These are phyloP conservation scores for Cruciata laevipes DNA, from an alignment of 257 asterid species.

Conservation along the genomic window DNA sequence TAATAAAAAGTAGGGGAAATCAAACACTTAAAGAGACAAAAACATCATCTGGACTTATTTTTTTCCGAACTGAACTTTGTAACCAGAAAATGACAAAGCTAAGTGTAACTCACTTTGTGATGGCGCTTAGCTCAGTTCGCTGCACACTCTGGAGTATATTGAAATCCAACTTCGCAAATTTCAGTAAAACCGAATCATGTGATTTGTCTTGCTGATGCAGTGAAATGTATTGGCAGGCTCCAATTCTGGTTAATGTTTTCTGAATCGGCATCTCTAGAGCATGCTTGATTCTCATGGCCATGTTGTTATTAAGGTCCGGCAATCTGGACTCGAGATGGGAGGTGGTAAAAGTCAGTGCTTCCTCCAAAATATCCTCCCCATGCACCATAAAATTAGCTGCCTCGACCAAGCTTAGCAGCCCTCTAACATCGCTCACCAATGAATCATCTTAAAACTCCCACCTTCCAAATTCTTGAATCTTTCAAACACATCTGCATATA, in stretches of 20 bases:
- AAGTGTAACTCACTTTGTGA: slow-evolving; percentile 23
- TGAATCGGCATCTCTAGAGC: slow-evolving; percentile 26
- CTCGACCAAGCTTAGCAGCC: slow-evolving; percentile 27
- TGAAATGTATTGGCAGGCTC: slow-evolving; percentile 17
- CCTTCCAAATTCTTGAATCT: slow-evolving; percentile 19
- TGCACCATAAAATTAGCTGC: slow-evolving; percentile 22
- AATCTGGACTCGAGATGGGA: slow-evolving; percentile 13
- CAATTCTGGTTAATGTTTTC: slow-evolving; percentile 22
- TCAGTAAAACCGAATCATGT: slow-evolving; percentile 9
- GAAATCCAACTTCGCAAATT: slow-evolving; percentile 21
- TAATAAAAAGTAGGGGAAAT: neutral
- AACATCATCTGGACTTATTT: neutral
- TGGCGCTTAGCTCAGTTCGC: slow-evolving; percentile 19
- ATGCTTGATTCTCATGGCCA: slow-evolving; percentile 8
- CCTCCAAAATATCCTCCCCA: slow-evolving; percentile 27
- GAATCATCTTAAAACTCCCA: slow-evolving; percentile 21
- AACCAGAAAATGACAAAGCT: neutral
- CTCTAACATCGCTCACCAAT: neutral
- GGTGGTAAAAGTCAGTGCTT: slow-evolving; percentile 26
- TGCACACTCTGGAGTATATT: slow-evolving; percentile 22
- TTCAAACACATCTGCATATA: slow-evolving; percentile 16
- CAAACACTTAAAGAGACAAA: neutral
- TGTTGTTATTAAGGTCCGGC: neutral
- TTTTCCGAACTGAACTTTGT: no score
- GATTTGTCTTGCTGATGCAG: slow-evolving; percentile 20